Evolutionary conservation across 768 basidiomycete genomes (phyloP), one percentile per base, ranked within the genome.

Genomic region (Xerocomellus dryophilus): DNA sequence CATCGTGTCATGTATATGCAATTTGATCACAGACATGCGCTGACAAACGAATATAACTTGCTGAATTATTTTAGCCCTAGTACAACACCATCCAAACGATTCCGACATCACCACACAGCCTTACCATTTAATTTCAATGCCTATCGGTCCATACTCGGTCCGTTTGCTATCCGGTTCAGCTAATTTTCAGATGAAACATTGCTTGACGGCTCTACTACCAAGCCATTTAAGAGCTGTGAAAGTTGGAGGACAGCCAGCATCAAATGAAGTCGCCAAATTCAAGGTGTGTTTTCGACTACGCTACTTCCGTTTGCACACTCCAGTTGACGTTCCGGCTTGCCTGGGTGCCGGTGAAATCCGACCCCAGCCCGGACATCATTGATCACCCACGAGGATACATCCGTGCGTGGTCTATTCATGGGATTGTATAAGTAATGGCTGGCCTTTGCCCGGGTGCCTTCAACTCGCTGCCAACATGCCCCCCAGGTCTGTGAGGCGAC

Each of bases 381-480:
- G 34, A 32, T 20, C 38, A 12, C 29, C 44, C 38, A 47, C 44
- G 44, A 27, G 44, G 55, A 39, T 25, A 44, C 50, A 27, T 25
- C 15, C 15, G 44, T 47, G 47, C 25, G 55, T 40, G 36, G 17
- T 44, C 20, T 47, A 47, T 43, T 57, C 53, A n/a, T 39, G 21
- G 46, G 7, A 12, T 23, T 32, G 36, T 34, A 54, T 50, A 44
- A 61, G 27, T 48, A 53, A 32, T 17, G 17, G 12, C 9, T 12
- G 21, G 42, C 12, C 21, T 17, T 54, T 12, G n/a, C 17, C 31
- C 38, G 5, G 12, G 38, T 23, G 14, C 18, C 27, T 39, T 27
- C 20, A 42, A 31, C 17, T 44, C n/a, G 7, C 15, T 1, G n/a
- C 29, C 39, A 15, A 36, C 34, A 66, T 65, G 61, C 18, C 54